phyloP scores from a whole-genome alignment of 805 yeast species.

The Candida rishiriensis region DNA sequence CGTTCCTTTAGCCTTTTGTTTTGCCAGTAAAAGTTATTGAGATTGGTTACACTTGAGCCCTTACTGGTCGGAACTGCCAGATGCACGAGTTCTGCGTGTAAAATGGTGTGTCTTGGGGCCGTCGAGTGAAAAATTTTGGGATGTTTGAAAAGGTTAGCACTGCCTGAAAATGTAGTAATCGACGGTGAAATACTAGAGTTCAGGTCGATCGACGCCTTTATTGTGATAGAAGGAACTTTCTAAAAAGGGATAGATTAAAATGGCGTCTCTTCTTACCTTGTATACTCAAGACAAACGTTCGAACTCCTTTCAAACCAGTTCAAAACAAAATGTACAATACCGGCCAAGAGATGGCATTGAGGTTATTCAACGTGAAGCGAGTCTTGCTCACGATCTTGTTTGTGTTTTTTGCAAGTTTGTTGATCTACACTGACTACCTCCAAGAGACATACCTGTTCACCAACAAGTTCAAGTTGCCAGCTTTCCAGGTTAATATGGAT shows the following conservation, averaged over 20 bases:
- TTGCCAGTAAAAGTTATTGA: not conserved
- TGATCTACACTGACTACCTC: constrained; percentile 25
- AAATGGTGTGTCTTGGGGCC: not conserved
- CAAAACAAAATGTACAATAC: too few species aligned
- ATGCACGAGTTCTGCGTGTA: too few species aligned
- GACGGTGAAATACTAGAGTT: too few species aligned
- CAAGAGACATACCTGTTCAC: constrained; percentile 25
- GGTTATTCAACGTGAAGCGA: constrained; percentile 7
- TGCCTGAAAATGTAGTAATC: not conserved
- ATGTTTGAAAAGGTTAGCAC: too few species aligned
- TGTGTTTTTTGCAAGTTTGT: constrained; percentile 17
- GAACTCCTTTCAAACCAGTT: too few species aligned
- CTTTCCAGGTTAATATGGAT: constrained; percentile 19
- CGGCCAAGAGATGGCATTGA: too few species aligned
- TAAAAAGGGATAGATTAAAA: too few species aligned
- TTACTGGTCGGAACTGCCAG: not conserved
- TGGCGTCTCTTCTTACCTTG: too few species aligned
- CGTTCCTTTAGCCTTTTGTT: not conserved
- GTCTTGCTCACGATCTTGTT: constrained; percentile 18
- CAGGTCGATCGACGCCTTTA: too few species aligned
- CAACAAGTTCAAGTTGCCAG: constrained; percentile 19
- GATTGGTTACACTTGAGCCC: not conserved
- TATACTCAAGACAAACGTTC: too few species aligned
- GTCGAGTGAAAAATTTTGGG: constrained; percentile 3
- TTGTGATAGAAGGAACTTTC: too few species aligned